Conservation (phyloP, 2,329 filamentous ascomycete genomes). For the Fusarium devonianum region DNA sequence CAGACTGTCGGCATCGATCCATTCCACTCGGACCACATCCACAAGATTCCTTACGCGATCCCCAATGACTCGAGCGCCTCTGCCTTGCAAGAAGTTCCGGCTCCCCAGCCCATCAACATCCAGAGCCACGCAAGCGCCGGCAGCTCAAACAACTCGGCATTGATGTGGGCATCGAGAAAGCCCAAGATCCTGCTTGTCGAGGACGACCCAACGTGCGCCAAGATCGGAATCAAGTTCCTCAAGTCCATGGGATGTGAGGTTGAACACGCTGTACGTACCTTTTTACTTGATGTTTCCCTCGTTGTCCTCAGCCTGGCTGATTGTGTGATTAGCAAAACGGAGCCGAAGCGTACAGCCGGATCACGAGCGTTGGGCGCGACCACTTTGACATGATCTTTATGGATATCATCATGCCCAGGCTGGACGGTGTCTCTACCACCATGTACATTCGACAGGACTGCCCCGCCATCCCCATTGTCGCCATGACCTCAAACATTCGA, state of each 20-base stretch:
- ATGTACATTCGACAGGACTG: constrained; percentile 91
- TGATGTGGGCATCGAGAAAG: constrained; percentile 65
- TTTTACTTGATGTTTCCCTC: not conserved
- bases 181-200: constrained; percentile 92
- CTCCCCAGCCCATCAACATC: constrained; percentile 47
- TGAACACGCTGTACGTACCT: constrained; percentile 67
- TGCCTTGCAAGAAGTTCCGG: constrained; percentile 49
- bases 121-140: constrained; percentile 32
- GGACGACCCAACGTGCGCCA: constrained; percentile 73
- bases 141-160: constrained; percentile 48
- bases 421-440: constrained; percentile 94
- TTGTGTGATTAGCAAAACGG: constrained; percentile 66
- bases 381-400: constrained; percentile 77
- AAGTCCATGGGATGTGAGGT: constrained; percentile 71
- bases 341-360: constrained; percentile 88
- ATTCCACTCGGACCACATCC: constrained; percentile 91
- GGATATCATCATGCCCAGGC: constrained; percentile 96
- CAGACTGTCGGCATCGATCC: constrained; percentile 92
- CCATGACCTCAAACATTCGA: constrained; percentile 98
- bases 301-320: constrained; percentile 15
- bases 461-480: constrained; percentile 84
- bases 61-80: constrained; percentile 62
- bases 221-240: constrained; percentile 73
- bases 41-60: constrained; percentile 87
- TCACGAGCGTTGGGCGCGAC: constrained; percentile 59